Evolutionary conservation across 1,284 basidiomycete species (phyloP).

Genomic region (Microbotryum violaceum): DNA sequence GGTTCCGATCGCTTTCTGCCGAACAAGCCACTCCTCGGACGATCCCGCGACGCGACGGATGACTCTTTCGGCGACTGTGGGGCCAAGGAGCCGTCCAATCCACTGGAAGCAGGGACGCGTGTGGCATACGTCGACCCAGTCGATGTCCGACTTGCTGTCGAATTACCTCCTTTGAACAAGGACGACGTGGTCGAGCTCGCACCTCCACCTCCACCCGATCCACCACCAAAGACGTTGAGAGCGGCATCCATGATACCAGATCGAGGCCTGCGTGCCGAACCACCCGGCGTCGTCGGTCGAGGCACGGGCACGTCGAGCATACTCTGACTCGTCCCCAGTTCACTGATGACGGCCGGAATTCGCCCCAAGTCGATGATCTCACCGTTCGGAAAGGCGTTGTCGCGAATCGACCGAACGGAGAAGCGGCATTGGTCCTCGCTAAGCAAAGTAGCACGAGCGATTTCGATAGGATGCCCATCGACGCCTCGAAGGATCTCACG

Average conservation of each 20-base stretch:
- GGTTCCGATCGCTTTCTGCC: not conserved
- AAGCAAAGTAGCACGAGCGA: slow-evolving; percentile 10
- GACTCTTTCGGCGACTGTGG: not conserved
- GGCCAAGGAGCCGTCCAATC: not conserved
- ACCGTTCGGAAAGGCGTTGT: not conserved
- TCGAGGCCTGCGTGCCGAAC: slow-evolving; percentile 10
- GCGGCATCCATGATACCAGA: slow-evolving; percentile 15
- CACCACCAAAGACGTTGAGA: slow-evolving; percentile 19
- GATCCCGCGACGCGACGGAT: no score
- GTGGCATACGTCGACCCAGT: slow-evolving; percentile 12
- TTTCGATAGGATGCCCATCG: slow-evolving; percentile 6
- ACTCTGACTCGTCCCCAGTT: slow-evolving; percentile 17
- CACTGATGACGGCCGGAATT: slow-evolving; percentile 18
- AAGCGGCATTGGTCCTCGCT: slow-evolving; percentile 4
- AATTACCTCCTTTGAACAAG: slow-evolving; percentile 18
- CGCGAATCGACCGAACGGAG: not conserved
- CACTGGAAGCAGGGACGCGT: not conserved
- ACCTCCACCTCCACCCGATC: not conserved
- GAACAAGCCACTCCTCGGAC: not conserved
- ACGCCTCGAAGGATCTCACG: not conserved
- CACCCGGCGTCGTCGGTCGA: slow-evolving; percentile 10
- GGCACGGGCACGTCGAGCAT: slow-evolving; percentile 15
- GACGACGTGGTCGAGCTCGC: not conserved
- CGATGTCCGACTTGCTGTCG: slow-evolving; percentile 21
- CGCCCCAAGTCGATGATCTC: slow-evolving; percentile 17